Evolutionary conservation across 2,329 filamentous ascomycete genomes (phyloP), one percentile per base, ranked within the genome.

Genomic region (Decorospora gaudefroyi): DNA sequence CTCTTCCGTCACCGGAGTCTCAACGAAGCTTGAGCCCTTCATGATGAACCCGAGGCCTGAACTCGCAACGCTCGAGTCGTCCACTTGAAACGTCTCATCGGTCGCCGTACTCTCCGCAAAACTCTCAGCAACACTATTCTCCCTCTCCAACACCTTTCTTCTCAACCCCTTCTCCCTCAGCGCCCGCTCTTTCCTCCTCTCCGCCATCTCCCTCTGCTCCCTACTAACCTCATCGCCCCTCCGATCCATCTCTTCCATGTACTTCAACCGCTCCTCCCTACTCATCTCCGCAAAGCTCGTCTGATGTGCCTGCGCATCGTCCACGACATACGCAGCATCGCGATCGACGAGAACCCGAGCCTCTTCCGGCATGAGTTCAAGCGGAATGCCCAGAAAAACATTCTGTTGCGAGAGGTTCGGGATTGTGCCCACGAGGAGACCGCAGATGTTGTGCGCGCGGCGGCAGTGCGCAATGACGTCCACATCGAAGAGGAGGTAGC

Each of bases 341-440:
- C 85, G 86, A 56, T 90, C 85, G 46, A 95, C 84, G 18, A 99
- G 79, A 40, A 93, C 74, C 53, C 84, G 81, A 3, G 86, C 91
- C 75, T 99, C 93, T 73, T 97, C 93, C 1, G 89, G 86, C 76
- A 93, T 88, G 30, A 99, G 78, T 75, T 96, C 87, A 17, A 97
- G 74, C 2, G 93, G 93, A 35, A 97, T 74, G 31, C 91, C 89
- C 46, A 92, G 81, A 67, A 97, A 97, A 45, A 96, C 81, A 73
- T 96, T 97, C 72, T 99, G 93, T 59, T 95, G 92, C 4, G 91
- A 90, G 44, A 90, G 86, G 72, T 97, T 91, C 2, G 93, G 92
- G 19, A 96, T 83, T 6, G 88, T 91, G 44, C 93, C 93, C 47
- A 88, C 85, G 42, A 96, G 78, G 21, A 93, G 86, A 52, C 90